These are phyloP conservation scores for Calonectria pseudoreteaudii DNA, from an alignment of 2,329 filamentous ascomycete genomes.

Conservation along the genomic window DNA sequence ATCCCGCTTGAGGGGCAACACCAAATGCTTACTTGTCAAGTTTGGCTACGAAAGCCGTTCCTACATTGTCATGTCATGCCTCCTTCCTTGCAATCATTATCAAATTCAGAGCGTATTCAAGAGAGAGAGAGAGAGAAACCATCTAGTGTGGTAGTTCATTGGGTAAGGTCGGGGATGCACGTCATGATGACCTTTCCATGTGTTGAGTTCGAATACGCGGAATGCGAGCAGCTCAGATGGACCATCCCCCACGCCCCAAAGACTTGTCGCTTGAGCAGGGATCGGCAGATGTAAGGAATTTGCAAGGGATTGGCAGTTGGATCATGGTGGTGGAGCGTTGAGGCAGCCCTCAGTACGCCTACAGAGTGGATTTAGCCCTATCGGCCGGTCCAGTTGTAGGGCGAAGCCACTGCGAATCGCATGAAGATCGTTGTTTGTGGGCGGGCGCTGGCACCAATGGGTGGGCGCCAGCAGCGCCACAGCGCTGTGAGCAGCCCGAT, in stretches of 20 bases:
- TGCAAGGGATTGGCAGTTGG: not conserved
- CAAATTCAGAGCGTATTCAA: not conserved
- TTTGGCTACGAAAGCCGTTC: not conserved
- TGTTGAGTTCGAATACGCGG: not conserved
- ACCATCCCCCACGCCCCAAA: not conserved
- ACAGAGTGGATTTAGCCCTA: not conserved
- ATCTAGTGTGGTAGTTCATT: not conserved
- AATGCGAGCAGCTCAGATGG: not conserved
- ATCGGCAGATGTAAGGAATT: not conserved
- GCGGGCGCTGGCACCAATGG: not conserved
- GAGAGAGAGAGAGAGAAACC: not conserved
- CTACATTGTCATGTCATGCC: too few species aligned
- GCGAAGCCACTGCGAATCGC: not conserved
- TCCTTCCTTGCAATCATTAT: not conserved
- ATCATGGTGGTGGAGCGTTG: not conserved
- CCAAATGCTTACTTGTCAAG: not conserved
- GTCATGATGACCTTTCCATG: not conserved
- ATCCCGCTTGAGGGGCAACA: not conserved
- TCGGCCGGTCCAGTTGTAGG: not conserved
- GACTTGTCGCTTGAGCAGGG: not conserved
- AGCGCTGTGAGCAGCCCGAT: not conserved
- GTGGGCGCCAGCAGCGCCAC: not conserved
- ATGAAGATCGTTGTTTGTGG: not conserved
- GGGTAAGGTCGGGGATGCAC: not conserved
- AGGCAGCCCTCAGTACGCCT: not conserved